Percentiles rank a stretch among this genome's conserved stretches.
phyloP scores from a whole-genome alignment of 441 rosid species.

The California macrophylla region DNA sequence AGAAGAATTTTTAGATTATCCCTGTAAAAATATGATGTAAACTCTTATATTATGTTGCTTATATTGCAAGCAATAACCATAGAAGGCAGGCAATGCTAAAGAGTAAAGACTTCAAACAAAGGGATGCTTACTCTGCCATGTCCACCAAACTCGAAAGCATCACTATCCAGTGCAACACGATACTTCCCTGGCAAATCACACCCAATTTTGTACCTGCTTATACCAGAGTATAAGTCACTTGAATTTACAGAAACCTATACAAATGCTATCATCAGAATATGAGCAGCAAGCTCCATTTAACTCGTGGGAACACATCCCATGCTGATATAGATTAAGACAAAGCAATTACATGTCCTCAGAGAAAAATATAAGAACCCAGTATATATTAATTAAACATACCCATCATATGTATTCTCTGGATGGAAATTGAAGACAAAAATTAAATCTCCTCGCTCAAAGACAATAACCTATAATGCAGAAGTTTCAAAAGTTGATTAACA shows the following conservation, averaged over 20 bases:
- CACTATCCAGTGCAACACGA: slow-evolving; percentile 68
- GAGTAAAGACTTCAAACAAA: slow-evolving; percentile 9
- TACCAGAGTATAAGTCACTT: slow-evolving; percentile 19
- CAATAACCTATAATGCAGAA: slow-evolving; percentile 49
- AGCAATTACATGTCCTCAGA: neutral
- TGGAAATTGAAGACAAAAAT: slow-evolving; percentile 76
- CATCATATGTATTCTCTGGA: slow-evolving; percentile 57
- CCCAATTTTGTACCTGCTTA: slow-evolving; percentile 64
- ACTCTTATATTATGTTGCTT: neutral
- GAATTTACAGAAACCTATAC: neutral
- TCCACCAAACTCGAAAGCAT: slow-evolving; percentile 64
- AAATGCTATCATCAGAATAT: neutral
- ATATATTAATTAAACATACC: slow-evolving; percentile 31
- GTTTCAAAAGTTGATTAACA: neutral
- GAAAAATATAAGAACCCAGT: slow-evolving; percentile 3
- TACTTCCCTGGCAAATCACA: slow-evolving; percentile 78
- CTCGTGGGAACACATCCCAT: neutral
- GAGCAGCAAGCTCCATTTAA: neutral
- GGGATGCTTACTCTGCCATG: slow-evolving; percentile 54
- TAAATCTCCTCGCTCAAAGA: slow-evolving; percentile 73
- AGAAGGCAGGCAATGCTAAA: neutral
- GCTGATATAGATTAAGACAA: slow-evolving; percentile 3
- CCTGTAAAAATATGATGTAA: neutral
- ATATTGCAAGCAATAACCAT: neutral
- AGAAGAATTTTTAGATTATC: neutral